Conservation (phyloP, 1,284 basidiomycete species). For the Rhodotorula sp. region DNA sequence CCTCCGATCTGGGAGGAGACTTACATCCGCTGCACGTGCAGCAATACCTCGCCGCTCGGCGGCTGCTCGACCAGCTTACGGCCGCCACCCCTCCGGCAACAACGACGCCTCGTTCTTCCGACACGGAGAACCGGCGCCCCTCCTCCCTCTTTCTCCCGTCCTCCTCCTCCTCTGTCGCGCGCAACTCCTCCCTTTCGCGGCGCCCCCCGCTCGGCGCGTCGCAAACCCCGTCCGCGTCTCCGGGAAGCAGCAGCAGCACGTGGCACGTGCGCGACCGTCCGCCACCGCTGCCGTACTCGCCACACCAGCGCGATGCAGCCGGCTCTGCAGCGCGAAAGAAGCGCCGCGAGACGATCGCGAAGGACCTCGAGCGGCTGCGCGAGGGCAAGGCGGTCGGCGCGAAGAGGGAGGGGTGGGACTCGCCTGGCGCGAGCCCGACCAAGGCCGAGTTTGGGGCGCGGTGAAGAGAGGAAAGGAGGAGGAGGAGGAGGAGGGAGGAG, state of each 20-base stretch:
- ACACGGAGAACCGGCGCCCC: constrained; percentile 8
- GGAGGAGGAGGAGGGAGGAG: neutral
- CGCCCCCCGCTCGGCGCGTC: constrained; percentile 10
- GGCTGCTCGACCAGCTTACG: constrained; percentile 22
- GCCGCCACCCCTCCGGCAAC: neutral
- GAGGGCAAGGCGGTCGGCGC: constrained; percentile 26
- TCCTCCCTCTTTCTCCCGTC: constrained; percentile 9
- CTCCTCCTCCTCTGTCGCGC: constrained; percentile 3
- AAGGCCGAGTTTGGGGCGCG: constrained; percentile 10
- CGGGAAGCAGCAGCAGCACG: neutral
- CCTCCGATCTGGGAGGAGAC: too few species aligned
- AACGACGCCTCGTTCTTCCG: neutral
- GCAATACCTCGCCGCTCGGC: constrained; percentile 36
- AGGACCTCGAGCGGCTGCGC: constrained; percentile 38
- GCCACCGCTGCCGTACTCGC: constrained; percentile 37
- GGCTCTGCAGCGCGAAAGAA: constrained; percentile 30
- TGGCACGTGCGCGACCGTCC: constrained; percentile 15
- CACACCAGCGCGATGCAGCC: constrained; percentile 23
- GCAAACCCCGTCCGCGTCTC: constrained; percentile 4
- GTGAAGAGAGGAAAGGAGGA: neutral
- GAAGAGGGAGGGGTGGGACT: constrained; percentile 26
- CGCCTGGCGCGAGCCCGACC: constrained; percentile 13
- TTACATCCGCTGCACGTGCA: too few species aligned
- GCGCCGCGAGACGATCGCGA: constrained; percentile 41
- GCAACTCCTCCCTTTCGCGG: neutral